phyloP scores from a whole-genome alignment of 768 basidiomycete species.

The Trametes villosa region DNA sequence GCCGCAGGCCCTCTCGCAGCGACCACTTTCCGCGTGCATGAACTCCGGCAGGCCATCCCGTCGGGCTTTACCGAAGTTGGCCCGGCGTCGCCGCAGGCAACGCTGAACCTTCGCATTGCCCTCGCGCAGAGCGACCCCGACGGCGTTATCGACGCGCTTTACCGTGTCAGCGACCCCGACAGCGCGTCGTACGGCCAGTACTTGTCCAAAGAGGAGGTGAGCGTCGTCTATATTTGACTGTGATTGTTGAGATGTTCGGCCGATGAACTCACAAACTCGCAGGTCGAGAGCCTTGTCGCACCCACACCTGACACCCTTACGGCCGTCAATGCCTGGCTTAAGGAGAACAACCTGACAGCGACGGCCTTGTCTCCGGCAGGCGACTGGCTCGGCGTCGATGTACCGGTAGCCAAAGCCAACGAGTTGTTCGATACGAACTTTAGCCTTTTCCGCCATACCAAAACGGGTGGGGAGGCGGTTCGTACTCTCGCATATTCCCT shows the following conservation, averaged over 20 bases:
- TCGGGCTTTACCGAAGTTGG: constrained; percentile 27
- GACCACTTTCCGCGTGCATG: not conserved
- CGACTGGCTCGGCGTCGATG: constrained; percentile 40
- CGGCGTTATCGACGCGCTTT: constrained; percentile 42
- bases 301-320: constrained; percentile 31
- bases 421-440: constrained; percentile 40
- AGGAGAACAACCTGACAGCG: constrained; percentile 34
- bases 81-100: constrained; percentile 33
- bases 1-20: not conserved
- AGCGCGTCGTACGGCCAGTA: not conserved
- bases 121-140: constrained; percentile 40
- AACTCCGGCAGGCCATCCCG: not conserved
- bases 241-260: not conserved
- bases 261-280: not conserved
- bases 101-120: constrained; percentile 43
- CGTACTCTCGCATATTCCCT: constrained; percentile 45
- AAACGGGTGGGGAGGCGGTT: constrained; percentile 33
- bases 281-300: constrained; percentile 34
- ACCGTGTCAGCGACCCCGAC: constrained; percentile 36
- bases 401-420: constrained; percentile 40
- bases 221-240: not conserved
- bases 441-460: constrained; percentile 36
- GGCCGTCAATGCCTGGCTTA: constrained; percentile 34
- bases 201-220: not conserved
- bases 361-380: constrained; percentile 31